Base-by-base conservation (phyloP, 1,139 yeast species). In the Yueomyces sp. region DNA sequence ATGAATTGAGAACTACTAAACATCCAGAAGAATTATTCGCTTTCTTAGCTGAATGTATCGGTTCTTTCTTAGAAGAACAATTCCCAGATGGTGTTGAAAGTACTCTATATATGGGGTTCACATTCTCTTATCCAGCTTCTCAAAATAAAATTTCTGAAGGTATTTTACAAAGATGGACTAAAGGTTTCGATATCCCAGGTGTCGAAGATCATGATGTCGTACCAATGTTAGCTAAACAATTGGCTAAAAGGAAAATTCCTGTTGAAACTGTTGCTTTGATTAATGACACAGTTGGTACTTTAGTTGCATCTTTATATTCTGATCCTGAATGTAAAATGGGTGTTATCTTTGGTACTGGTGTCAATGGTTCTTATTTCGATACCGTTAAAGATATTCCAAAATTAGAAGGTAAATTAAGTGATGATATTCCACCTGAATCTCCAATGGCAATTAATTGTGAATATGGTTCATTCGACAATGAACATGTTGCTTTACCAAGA, bases 391-490 rank as follows among this genome's bases (percentile, higher is more conserved):
- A 78, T 56, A 81, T 91, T 58, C 91, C 93, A 50, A 91, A 91
- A 69, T 74, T 91, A 53, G 78, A 78, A 56, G 95, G 94, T 44
- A 69, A 66, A 54, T 63, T 81, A 46, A 73, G 76, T 34, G 69
- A 64, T 27, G 95, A 86, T 57, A 73, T 87, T 52, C 62, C 71
- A 38, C 65, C 62, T 11, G 75, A 74, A 39, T 73, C 85, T 31
- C 78, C 80, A 49, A 87, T 91, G 95, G 96, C 96, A 42, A 89
- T 91, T 65, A 91, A 91, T 71, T 87, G 97, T 71, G 97, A 89
- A 69, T 89, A 89, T 68, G 97, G 96, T 57, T 89, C 97, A 4
- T 91, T 89, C 60, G 97, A 89, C 66, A 89, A 86, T 60, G 96
- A 86, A 64, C 94, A 82, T 60, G 51, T 64, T n/a, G 76, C 76